These are phyloP conservation scores for Teratosphaeria epicoccoides DNA, from an alignment of 2,329 filamentous ascomycete species.

Conservation along the genomic window DNA sequence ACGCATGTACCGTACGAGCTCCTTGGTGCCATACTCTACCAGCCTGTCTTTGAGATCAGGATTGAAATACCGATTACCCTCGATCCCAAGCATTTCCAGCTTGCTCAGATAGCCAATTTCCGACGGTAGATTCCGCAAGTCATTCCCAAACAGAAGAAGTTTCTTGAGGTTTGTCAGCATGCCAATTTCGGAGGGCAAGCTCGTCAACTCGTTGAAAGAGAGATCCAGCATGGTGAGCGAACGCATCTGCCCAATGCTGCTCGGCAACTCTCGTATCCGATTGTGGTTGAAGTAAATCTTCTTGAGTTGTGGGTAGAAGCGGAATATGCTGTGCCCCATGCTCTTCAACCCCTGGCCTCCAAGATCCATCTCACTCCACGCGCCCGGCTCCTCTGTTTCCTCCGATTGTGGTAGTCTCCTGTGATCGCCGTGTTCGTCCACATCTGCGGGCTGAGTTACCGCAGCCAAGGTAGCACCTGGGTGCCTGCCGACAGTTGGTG, in stretches of 20 bases:
- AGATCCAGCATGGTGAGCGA: constrained; percentile 75
- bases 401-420: constrained; percentile 35
- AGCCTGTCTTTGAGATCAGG: constrained; percentile 68
- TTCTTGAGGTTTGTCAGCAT: constrained; percentile 92
- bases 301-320: constrained; percentile 71
- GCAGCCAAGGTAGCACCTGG: constrained; percentile 13
- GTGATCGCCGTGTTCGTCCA: constrained; percentile 50
- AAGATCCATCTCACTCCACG: constrained; percentile 88
- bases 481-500: constrained; percentile 19
- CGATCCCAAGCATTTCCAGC: constrained; percentile 79
- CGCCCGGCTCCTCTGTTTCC: constrained; percentile 50
- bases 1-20: constrained; percentile 69
- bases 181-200: constrained; percentile 80
- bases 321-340: constrained; percentile 68
- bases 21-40: constrained; percentile 76
- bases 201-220: constrained; percentile 74
- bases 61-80: constrained; percentile 71
- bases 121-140: constrained; percentile 67
- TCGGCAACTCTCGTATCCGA: constrained; percentile 69
- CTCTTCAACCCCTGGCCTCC: constrained; percentile 90
- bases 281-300: constrained; percentile 93
- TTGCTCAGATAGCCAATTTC: constrained; percentile 84
- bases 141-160: constrained; percentile 81
- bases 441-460: constrained; percentile 38
- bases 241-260: constrained; percentile 70